phyloP scores from a whole-genome alignment of 2,329 filamentous ascomycete genomes.

The Arthroderma sp. region DNA sequence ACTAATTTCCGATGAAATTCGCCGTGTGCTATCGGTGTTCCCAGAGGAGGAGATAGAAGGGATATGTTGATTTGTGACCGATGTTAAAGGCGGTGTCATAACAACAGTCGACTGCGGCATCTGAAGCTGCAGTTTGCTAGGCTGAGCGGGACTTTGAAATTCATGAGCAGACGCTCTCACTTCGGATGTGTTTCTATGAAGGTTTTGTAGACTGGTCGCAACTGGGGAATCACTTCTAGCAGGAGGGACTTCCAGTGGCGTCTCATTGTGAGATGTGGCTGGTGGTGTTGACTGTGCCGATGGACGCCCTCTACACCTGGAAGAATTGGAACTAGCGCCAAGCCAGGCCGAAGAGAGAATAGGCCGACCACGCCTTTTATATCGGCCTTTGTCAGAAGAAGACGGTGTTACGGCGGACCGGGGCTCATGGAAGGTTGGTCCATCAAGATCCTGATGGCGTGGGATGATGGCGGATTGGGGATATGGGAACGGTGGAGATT shows the following conservation, averaged over 20 bases:
- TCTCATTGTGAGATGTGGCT: not conserved
- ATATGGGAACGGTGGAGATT: slow-evolving; percentile 55
- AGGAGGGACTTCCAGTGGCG: slow-evolving; percentile 17
- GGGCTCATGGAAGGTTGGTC: slow-evolving; percentile 38
- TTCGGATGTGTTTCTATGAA: too few species aligned
- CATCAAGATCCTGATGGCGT: slow-evolving; percentile 21
- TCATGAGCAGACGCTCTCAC: slow-evolving; percentile 6
- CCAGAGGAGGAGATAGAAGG: too few species aligned
- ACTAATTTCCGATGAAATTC: too few species aligned
- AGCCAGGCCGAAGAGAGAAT: slow-evolving; percentile 88
- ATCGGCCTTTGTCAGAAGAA: slow-evolving; percentile 28
- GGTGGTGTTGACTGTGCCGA: slow-evolving; percentile 53
- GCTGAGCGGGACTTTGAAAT: slow-evolving; percentile 15
- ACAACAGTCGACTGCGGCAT: slow-evolving; percentile 28
- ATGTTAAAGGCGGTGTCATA: slow-evolving; percentile 29
- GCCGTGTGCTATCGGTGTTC: too few species aligned
- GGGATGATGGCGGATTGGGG: slow-evolving; percentile 69
- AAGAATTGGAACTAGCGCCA: slow-evolving; percentile 47
- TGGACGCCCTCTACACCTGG: slow-evolving; percentile 67
- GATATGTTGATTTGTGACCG: slow-evolving; percentile 18
- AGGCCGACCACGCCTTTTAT: slow-evolving; percentile 56
- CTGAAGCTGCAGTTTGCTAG: slow-evolving; percentile 30
- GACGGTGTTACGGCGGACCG: slow-evolving; percentile 61
- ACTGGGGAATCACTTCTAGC: slow-evolving; percentile 26
- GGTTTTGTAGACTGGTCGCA: too few species aligned